A percentile compares a stretch with the other conserved stretches of the same genome.
Evolutionary conservation across 306 rosid genomes (phyloP).

Genomic region (Prunus persica): DNA sequence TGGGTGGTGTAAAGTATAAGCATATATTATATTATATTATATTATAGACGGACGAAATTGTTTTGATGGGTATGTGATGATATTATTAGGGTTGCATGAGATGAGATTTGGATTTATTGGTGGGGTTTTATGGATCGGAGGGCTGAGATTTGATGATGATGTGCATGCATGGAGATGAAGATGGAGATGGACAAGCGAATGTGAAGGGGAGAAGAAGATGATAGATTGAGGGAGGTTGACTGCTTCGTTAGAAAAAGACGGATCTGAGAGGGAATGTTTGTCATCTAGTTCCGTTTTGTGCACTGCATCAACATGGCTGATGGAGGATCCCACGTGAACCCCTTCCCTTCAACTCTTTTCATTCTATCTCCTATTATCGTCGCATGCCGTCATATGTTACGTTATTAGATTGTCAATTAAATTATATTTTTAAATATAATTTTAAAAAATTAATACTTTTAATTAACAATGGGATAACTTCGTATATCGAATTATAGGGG

Average conservation of each 20-base stretch:
- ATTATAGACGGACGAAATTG: not conserved
- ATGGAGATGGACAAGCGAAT: not conserved
- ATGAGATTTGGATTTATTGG: not conserved
- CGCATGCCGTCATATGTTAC: not conserved
- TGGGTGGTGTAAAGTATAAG: not conserved
- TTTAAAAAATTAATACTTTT: no score
- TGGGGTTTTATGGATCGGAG: constrained; percentile 3
- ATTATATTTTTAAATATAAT: not conserved
- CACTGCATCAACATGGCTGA: constrained; percentile 37
- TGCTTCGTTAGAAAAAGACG: constrained; percentile 22
- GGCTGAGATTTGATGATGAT: not conserved
- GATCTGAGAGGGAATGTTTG: constrained; percentile 38
- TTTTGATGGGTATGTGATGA: not conserved
- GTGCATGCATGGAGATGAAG: not conserved
- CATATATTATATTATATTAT: no score
- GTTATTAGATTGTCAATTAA: not conserved
- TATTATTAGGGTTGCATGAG: constrained; percentile 6
- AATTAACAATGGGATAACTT: no score
- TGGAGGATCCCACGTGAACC: constrained; percentile 31
- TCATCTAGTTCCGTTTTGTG: constrained; percentile 25
- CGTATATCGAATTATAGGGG: no score
- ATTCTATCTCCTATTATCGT: not conserved
- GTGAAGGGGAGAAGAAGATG: not conserved
- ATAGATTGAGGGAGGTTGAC: constrained; percentile 18
- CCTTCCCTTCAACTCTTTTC: not conserved